Percentiles rank a stretch among this genome's conserved stretches.
phyloP scores from a whole-genome alignment of 345 rosid species.

The Corymbia maculata region DNA sequence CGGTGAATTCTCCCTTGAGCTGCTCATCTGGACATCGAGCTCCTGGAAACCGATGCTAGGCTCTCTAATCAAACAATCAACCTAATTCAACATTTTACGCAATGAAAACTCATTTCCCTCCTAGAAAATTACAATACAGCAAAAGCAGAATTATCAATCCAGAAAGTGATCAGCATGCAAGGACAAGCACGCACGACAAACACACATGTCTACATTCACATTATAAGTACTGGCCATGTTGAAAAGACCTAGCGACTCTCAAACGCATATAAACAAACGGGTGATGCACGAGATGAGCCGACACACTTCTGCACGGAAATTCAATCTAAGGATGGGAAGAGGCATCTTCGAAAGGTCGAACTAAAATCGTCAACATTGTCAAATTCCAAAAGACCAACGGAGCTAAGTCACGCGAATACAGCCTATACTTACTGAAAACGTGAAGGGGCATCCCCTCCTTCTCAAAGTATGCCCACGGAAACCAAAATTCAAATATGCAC shows the following conservation, averaged over 20 bases:
- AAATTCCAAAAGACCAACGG: neutral
- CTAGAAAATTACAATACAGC: neutral
- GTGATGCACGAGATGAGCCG: neutral
- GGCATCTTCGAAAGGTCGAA: neutral
- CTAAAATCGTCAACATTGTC: neutral
- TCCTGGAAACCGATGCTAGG: neutral
- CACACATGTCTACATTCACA: neutral
- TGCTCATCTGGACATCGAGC: conserved; percentile 29
- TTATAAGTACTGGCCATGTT: neutral
- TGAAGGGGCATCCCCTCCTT: neutral
- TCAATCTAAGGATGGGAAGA: neutral
- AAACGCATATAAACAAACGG: neutral
- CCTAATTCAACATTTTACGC: neutral
- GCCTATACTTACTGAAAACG: neutral
- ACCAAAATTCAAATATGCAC: neutral
- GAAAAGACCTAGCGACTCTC: neutral
- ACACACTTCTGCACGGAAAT: neutral
- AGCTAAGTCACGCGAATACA: neutral
- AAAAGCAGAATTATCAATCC: neutral
- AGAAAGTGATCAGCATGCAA: neutral
- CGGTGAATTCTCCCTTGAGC: conserved; percentile 69
- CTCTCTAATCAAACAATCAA: neutral
- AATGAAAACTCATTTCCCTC: neutral
- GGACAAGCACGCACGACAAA: neutral
- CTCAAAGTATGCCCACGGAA: neutral